phyloP scores from a whole-genome alignment of 176 grass and related monocot genomes.

The Aegilops tauschii region DNA sequence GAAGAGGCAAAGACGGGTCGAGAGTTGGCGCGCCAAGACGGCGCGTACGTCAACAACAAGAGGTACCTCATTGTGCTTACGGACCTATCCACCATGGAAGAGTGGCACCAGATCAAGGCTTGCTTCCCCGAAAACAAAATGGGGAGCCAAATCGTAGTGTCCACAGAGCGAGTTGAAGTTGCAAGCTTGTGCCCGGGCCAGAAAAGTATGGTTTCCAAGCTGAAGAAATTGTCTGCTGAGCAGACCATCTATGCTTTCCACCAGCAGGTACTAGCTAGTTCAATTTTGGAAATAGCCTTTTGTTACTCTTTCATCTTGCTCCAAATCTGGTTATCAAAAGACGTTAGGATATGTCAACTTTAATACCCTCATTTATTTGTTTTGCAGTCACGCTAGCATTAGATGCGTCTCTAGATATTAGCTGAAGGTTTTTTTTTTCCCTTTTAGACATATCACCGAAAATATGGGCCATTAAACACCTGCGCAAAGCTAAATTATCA shows the following conservation, averaged over 20 bases:
- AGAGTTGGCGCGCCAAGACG: background rate
- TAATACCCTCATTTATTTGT: no score
- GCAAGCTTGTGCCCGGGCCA: background rate
- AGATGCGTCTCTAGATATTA: no score
- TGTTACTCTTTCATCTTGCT: background rate
- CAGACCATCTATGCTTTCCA: background rate
- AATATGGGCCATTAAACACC: no score
- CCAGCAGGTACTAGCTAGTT: background rate
- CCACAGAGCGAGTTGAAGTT: background rate
- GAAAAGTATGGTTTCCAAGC: background rate
- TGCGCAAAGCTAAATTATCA: no score
- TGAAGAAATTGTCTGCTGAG: background rate
- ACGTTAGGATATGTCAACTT: no score
- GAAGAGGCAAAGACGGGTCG: background rate
- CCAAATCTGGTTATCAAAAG: background rate
- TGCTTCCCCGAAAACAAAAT: background rate
- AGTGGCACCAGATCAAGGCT: background rate
- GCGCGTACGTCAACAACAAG: background rate
- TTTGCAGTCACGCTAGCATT: no score
- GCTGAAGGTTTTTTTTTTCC: no score
- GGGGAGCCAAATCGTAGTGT: background rate
- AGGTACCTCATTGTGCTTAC: background rate
- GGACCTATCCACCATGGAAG: background rate
- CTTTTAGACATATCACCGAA: no score
- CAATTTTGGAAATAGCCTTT: background rate